phyloP scores from a whole-genome alignment of 179 eudicot genomes.

The Heliamphora pulchella region DNA sequence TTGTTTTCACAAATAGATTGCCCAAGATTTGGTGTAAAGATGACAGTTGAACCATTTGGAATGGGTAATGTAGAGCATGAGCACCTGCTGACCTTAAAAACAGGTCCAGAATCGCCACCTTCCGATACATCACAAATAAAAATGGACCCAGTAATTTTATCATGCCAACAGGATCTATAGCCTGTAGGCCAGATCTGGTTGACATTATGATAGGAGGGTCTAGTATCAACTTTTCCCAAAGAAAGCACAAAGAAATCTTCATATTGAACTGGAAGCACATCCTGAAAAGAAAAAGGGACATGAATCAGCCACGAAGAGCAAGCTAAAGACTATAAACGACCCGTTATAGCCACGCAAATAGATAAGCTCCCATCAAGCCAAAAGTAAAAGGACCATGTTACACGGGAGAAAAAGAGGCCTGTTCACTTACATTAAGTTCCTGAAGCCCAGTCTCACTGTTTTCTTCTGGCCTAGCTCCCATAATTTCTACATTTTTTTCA shows the following conservation, averaged over 20 bases:
- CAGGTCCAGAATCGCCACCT: conserved; percentile 58
- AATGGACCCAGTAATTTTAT: conserved; percentile 63
- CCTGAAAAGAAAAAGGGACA: conserved; percentile 28
- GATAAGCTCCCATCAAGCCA: conserved; percentile 9
- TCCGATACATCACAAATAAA: conserved; percentile 56
- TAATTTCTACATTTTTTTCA: conserved; percentile 20
- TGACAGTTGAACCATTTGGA: conserved; percentile 51
- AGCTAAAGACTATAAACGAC: conserved; percentile 10
- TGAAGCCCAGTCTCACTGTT: conserved; percentile 24
- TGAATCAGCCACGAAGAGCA: conserved; percentile 17
- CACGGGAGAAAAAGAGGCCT: background rate
- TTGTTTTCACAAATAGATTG: conserved; percentile 21
- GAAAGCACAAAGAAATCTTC: conserved; percentile 63
- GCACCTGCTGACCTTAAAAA: conserved; percentile 45
- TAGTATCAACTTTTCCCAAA: conserved; percentile 47
- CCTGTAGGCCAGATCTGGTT: conserved; percentile 62
- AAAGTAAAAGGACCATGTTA: background rate
- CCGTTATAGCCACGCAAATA: conserved; percentile 6
- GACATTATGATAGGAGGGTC: conserved; percentile 44
- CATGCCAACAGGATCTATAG: conserved; percentile 68
- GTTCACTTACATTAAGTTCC: conserved; percentile 35
- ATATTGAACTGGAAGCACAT: conserved; percentile 57
- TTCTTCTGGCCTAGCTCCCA: conserved; percentile 26
- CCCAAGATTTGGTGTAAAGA: conserved; percentile 25
- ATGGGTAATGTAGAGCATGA: conserved; percentile 50